Evolutionary conservation across 208 protist species (phyloP), one percentile per base, ranked within the genome.

Genomic region (Angomonas desouzai): DNA sequence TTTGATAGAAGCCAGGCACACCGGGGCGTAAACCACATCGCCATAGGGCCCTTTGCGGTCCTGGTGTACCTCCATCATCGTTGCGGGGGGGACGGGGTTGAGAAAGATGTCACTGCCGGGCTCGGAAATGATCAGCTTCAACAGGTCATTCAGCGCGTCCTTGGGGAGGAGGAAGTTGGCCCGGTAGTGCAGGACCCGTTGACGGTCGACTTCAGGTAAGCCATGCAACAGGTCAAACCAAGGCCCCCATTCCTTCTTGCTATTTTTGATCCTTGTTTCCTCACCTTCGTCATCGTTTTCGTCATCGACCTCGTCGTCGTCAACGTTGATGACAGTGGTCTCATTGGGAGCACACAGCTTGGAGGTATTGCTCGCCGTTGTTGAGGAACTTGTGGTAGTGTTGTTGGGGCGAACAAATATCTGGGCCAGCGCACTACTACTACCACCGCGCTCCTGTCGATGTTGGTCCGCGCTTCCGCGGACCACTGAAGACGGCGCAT

Each of bases 1-100:
- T 38, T 85, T 85, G 38, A 91, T 78, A 61, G 70, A 61, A 2
- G 72, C 70, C 22, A 93, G 69, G 28, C 74, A 88, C 45, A 88
- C 51, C 11, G 87, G 83, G 4, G 53, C 57, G 22, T 61, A 66
- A 27, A 93, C 72, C 55, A 91, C 74, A 20, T 68, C 80, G 47
- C 60, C 55, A 49, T 93, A 93, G 7, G 82, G 72, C 2, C 73
- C 80, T 22, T 79, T 79, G 22, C 77, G 82, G 32, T 85, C 76
- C n/a, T 79, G 83, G 60, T 89, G 83, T 70, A 85, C 90, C 75
- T 91, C 81, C 87, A 93, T 90, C 28, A 91, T 81, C 25, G 87
- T 91, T 13, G 74, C 62, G 7, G 78, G 71, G 27, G 71, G 71
- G 49, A 93, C 84, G 0, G 81, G 76, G 10, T 57, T 58, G 32